Evolutionary conservation across 2,329 filamentous ascomycete species (phyloP).

Genomic region (Neodidymelliopsis sp.): DNA sequence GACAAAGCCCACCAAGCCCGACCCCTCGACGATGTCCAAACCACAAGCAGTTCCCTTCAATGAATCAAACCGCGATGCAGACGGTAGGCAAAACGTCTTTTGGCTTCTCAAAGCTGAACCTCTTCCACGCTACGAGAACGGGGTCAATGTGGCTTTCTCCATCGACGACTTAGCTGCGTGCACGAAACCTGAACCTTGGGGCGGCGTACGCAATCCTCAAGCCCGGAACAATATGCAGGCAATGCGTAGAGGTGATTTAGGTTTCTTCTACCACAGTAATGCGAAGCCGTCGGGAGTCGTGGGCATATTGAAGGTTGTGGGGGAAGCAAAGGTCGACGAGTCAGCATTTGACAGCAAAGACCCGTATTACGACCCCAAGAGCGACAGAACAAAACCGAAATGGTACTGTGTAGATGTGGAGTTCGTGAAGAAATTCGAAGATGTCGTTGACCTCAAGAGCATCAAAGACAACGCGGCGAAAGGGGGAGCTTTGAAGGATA

Average conservation of each 20-base stretch:
- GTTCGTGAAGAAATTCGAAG: constrained; percentile 82
- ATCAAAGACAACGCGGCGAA: constrained; percentile 69
- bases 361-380: constrained; percentile 85
- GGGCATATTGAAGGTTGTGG: constrained; percentile 87
- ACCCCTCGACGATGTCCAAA: constrained; percentile 18
- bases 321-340: constrained; percentile 81
- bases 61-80: constrained; percentile 35
- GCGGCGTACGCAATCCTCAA: constrained; percentile 65
- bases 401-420: constrained; percentile 92
- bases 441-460: constrained; percentile 73
- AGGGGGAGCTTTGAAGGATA: constrained; percentile 68
- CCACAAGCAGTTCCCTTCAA: constrained; percentile 25
- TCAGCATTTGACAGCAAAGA: constrained; percentile 74
- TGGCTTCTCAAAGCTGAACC: constrained; percentile 71
- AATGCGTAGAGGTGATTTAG: constrained; percentile 91
- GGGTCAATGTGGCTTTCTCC: constrained; percentile 88
- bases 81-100: constrained; percentile 45
- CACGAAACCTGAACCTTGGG: constrained; percentile 85
- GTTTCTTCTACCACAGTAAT: constrained; percentile 97
- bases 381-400: constrained; percentile 71
- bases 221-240: constrained; percentile 88
- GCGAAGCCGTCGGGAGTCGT: constrained; percentile 89
- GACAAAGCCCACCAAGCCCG: background rate
- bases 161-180: constrained; percentile 85
- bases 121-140: constrained; percentile 83